Evolutionary conservation across 2,329 filamentous ascomycete genomes (phyloP), one percentile per base, ranked within the genome.

Genomic region (Aspergillus brunneoviolaceus): DNA sequence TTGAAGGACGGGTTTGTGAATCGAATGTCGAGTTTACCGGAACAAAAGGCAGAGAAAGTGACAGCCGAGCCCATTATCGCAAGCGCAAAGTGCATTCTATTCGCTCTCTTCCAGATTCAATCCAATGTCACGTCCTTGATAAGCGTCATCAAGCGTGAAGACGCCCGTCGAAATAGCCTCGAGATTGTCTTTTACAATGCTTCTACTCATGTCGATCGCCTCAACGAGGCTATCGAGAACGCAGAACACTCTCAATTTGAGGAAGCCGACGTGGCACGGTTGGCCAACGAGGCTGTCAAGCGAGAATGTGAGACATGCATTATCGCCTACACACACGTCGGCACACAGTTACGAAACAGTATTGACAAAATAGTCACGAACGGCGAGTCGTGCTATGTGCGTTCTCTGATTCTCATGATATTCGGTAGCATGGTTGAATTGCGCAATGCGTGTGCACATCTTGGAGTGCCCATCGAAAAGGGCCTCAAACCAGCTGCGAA

Each of bases 371-470:
- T 85, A 35, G 78, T 84, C n/a, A 76, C 81, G 51, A 79, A 82
- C 52, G 80, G 81, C 4, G 84, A 87, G 64, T 77, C 81, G 6
- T 81, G 83, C 59, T 83, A 86, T 63, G 75, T 87, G 55, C 82
- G 85, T 27, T 85, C 81, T 16, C 76, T 87, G 49, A 80, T 88
- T 73, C 78, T 86, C 39, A 80, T 85, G 63, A 79, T 87, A 39
- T 86, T 85, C 65, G 81, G 82, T 51, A 83, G 84, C 62, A 70
- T 86, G 52, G 73, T 85, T 50, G 86, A 88, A 69, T 76, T 86
- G 60, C 82, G 84, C 54, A 87, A 87, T 69, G 82, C 84, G 47
- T 85, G 83, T 68, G 75, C 77, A 23, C 77, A 80, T 56, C 76
- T 87, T 53, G 81, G 81, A 29, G 75, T 79, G 55, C 76, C 75